Base-by-base conservation (phyloP, 2,329 filamentous ascomycete genomes). In the Epichloe elymi region DNA sequence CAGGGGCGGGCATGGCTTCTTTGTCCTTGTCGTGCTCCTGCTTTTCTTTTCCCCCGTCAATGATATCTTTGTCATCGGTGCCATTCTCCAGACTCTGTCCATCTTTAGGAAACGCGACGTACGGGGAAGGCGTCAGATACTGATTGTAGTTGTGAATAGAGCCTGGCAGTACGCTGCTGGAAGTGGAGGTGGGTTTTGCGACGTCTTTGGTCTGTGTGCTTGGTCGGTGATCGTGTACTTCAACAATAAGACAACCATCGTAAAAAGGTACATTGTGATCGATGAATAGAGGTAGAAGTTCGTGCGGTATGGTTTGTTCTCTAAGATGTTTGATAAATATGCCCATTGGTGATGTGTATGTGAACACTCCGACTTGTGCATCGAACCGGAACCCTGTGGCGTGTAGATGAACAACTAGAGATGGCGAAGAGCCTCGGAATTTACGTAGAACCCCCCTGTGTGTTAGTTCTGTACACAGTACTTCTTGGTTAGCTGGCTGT, bases 101-200 rank as follows among this genome's bases (percentile, higher is more conserved):
- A 76, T 76, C 74, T 55, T 75, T 78, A 42, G 84, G 88, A 62
- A 84, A 95, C 0, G 88, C 83, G 0, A 80, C 86, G 63, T 85
- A 89, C 0, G 90, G 81, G 0, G 93, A 97, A 0, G 91, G 93
- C 0, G 90, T 96, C 46, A 97, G 76, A 60, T 88, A 93, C 54
- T 83, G 82, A 61, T 89, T 95, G 65, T 90, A 87, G 65, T 95
- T 95, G 66, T 98, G 90, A 43, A 98, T 84, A 0, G 90, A 96
- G 56, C 87, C 91, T 11, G 84, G 81, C 3, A 76, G 70, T 39
- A 78, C 78, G 50, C 83, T 83, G 57, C 75, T 82, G 37, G 79
- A 78, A 19, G 76, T 72, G 1, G 79, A 73, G 6, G 63, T 58
- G 3, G 66, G 26, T 71, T 71, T 48, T 70, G 73, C 47, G 72